Base-by-base conservation (phyloP, 371 early-diverging fungal genomes). In the Haplosporangium sp. region DNA sequence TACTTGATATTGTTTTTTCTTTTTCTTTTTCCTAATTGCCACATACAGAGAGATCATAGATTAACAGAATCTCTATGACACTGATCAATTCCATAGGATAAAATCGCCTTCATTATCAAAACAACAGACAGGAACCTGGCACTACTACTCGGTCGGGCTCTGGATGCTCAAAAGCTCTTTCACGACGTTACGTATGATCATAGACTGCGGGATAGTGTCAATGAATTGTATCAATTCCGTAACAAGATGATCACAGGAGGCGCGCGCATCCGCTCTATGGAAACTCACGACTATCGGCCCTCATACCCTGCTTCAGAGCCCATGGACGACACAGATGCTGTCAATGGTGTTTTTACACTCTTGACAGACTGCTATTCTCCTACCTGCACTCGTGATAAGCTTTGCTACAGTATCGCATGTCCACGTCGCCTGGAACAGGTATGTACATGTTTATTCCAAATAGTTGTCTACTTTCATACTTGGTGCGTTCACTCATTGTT, bases 321-420 rank as follows among this genome's bases (percentile, higher is more conserved):
- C 16, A 20, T 37, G 12, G 73, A 63, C 4, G 81, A 80, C 36
- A 60, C 59, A 6, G 69, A 60, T 7, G 62, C 84, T 20, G 92
- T 93, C 13, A 91, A 88, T 62, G 97, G 97, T 38, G 92, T 97
- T 1, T 96, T 95, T 81, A 94, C 95, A 0, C 81, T 92, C 13
- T 82, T 96, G 62, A 91, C 96, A 0, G 92, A 92, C 52, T 97
- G 98, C 79, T 97, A 96, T 81, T 91, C 95, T 23, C 95, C 96
- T 0, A 96, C 96, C 0, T 97, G 98, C 76, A 85, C 94, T 1
- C 80, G 85, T n/a, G 92, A 91, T 23, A 87, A 79, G 43, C 77
- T 92, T 6, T 96, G 96, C 81, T 96, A 96, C 85, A 92, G 93
- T 59, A 87, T 91, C 13, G 84, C 91, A 3, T 96, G 96, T 70